These are phyloP conservation scores for Ceratobasidium sp. DNA, from an alignment of 1,284 basidiomycete genomes.

Conservation along the genomic window DNA sequence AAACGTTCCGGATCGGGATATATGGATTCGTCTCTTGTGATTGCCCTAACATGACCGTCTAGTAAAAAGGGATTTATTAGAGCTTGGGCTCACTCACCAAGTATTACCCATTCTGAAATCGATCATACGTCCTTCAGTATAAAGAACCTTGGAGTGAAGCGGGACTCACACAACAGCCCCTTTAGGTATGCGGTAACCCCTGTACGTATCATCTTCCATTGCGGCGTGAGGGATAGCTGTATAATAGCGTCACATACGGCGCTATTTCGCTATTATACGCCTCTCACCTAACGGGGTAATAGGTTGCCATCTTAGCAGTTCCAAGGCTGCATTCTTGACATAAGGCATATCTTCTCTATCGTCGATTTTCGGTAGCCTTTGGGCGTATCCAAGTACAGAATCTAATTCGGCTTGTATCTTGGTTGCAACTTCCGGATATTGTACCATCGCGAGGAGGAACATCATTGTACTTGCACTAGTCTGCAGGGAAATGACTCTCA, in stretches of 20 bases:
- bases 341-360: conserved; percentile 11
- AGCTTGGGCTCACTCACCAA: background rate
- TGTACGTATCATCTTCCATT: conserved; percentile 27
- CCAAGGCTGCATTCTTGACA: background rate
- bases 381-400: conserved; percentile 1
- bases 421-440: conserved; percentile 8
- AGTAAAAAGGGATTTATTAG: background rate
- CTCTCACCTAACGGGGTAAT: background rate
- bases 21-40: background rate
- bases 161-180: conserved; percentile 20
- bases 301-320: conserved; percentile 17
- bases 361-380: background rate
- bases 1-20: conserved; percentile 26
- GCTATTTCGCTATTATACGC: background rate
- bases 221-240: conserved; percentile 7
- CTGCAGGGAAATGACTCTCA: too few species aligned
- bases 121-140: background rate
- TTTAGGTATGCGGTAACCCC: conserved; percentile 19
- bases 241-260: background rate
- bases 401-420: conserved; percentile 25
- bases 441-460: conserved; percentile 18
- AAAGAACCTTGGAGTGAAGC: background rate
- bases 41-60: background rate
- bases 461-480: background rate
- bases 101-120: conserved; percentile 21